A percentile compares a stretch with the other conserved stretches of the same genome.
Evolutionary conservation across 75 land plant species (phyloP).

Genomic region (Larix kaempferi): DNA sequence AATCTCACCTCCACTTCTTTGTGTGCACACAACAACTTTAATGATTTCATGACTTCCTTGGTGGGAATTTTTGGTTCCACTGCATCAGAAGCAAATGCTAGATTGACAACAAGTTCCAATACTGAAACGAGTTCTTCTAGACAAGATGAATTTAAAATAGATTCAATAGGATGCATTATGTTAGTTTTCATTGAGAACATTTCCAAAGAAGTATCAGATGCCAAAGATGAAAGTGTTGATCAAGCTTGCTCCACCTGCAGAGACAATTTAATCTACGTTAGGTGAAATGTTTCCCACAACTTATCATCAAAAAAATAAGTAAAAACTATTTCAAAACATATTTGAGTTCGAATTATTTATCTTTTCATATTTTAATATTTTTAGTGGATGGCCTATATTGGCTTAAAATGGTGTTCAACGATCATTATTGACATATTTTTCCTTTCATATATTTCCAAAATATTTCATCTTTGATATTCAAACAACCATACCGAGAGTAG

Average conservation of each 20-base stretch:
- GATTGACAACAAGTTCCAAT: slow-evolving; percentile 65
- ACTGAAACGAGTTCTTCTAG: slow-evolving; percentile 75
- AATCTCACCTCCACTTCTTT: slow-evolving; percentile 56
- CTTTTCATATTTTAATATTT: too few relatives aligned
- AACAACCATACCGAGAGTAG: too few relatives aligned
- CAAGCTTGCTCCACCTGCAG: slow-evolving; percentile 99
- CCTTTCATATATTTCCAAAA: too few relatives aligned
- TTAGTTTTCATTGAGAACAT: slow-evolving; percentile 82
- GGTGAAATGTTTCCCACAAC: too few relatives aligned
- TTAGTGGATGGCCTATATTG: too few relatives aligned
- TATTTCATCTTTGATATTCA: too few relatives aligned
- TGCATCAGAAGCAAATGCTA: slow-evolving; percentile 85
- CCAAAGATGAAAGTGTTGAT: slow-evolving; percentile 78
- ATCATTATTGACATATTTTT: too few relatives aligned
- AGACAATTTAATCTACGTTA: too few relatives aligned
- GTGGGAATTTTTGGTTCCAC: slow-evolving; percentile 84
- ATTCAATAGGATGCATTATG: slow-evolving; percentile 84
- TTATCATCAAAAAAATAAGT: too few relatives aligned
- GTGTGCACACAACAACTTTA: slow-evolving; percentile 81
- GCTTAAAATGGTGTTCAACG: too few relatives aligned
- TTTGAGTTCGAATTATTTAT: too few relatives aligned
- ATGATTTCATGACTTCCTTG: slow-evolving; percentile 73
- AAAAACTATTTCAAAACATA: too few relatives aligned
- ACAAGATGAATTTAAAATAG: slow-evolving; percentile 47
- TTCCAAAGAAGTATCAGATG: slow-evolving; percentile 70